Conservation (phyloP, 306 rosid genomes). For the Luffa acutangula region DNA sequence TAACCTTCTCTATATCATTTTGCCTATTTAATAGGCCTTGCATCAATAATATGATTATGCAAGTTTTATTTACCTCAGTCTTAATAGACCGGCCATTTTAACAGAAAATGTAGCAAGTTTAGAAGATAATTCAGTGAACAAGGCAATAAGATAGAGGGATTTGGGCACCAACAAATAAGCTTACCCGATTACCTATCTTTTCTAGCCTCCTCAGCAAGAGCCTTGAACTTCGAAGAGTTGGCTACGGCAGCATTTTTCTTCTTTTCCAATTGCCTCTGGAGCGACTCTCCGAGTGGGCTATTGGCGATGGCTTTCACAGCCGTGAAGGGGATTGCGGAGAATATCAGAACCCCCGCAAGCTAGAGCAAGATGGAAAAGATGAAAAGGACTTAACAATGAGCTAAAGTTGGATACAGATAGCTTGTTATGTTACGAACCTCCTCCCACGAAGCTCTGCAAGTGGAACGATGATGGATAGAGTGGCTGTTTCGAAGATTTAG, state of each 20-base stretch:
- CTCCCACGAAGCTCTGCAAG: constrained; percentile 74
- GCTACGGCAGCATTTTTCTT: constrained; percentile 35
- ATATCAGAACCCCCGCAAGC: constrained; percentile 79
- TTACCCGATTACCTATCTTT: constrained; percentile 53
- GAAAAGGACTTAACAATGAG: background rate
- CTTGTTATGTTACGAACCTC: constrained; percentile 41
- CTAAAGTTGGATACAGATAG: background rate
- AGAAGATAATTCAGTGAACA: background rate
- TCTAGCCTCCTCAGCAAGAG: constrained; percentile 43
- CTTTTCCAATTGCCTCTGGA: constrained; percentile 51
- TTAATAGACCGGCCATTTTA: background rate
- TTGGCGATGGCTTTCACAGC: constrained; percentile 83
- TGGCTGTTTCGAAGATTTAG: constrained; percentile 9
- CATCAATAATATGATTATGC: too few relatives aligned
- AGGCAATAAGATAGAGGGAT: background rate
- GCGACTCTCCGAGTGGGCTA: constrained; percentile 78
- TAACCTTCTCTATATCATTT: too few relatives aligned
- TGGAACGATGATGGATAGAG: constrained; percentile 6
- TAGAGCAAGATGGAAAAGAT: background rate
- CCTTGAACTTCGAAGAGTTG: constrained; percentile 50
- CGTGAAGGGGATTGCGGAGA: constrained; percentile 89
- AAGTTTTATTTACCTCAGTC: too few relatives aligned
- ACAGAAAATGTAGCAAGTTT: background rate
- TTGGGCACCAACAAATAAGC: background rate
- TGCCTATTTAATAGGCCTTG: too few relatives aligned